phyloP scores from a whole-genome alignment of 164 flowering plant genomes.

The Vitis labrusca region DNA sequence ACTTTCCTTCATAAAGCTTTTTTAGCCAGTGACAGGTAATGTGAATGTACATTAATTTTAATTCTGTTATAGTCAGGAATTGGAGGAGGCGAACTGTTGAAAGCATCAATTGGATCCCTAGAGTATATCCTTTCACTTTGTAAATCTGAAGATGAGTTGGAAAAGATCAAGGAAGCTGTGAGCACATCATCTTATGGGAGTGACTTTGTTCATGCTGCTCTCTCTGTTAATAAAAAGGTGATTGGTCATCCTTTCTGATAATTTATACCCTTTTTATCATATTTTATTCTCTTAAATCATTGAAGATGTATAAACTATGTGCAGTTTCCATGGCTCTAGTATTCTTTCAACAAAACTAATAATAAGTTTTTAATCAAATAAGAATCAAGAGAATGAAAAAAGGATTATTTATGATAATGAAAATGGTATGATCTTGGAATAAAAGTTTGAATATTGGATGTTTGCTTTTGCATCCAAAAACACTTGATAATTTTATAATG shows the following conservation, averaged over 20 bases:
- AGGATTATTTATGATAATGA: too few relatives aligned
- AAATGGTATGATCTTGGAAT: too few relatives aligned
- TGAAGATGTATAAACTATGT: too few relatives aligned
- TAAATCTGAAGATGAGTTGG: constrained; percentile 67
- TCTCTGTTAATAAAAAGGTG: constrained; percentile 86
- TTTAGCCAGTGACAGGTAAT: background rate
- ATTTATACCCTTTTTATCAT: background rate
- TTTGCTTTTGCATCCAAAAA: background rate
- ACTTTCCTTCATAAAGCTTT: background rate
- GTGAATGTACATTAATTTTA: constrained; percentile 14
- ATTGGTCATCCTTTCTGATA: background rate
- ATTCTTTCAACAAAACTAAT: too few relatives aligned
- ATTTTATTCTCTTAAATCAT: background rate
- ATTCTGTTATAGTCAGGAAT: constrained; percentile 58
- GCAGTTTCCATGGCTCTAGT: too few relatives aligned
- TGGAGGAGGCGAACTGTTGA: constrained; percentile 50
- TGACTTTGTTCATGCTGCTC: constrained; percentile 92
- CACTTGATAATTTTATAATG: background rate
- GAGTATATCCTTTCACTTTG: constrained; percentile 83
- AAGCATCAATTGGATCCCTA: constrained; percentile 93
- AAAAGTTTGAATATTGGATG: background rate
- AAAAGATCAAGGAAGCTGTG: constrained; percentile 72
- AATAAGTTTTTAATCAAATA: too few relatives aligned
- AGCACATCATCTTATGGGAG: constrained; percentile 71
- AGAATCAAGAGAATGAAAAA: too few relatives aligned